Conservation (phyloP, 306 rosid species). For the Prunus padus region DNA sequence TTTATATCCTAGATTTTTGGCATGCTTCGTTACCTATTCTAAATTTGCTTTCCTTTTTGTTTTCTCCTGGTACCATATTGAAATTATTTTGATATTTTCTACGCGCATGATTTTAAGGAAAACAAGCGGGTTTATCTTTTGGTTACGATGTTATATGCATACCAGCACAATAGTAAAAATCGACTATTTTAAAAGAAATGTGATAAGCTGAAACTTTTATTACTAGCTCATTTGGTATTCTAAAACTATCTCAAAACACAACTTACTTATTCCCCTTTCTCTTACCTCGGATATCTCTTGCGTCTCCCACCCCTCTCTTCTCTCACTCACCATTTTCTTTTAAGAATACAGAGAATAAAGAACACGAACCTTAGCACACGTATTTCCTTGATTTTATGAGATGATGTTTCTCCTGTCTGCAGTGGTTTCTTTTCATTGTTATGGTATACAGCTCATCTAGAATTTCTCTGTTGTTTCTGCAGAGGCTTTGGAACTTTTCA, state of each 20-base stretch:
- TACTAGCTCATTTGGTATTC: background rate
- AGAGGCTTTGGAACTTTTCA: conserved; percentile 97
- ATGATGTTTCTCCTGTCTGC: background rate
- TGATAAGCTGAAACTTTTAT: background rate
- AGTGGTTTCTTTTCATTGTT: conserved; percentile 9
- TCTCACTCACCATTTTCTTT: background rate
- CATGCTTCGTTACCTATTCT: background rate
- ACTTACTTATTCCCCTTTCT: background rate
- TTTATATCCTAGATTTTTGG: background rate
- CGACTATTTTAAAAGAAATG: background rate
- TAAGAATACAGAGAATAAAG: background rate
- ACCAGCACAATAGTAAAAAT: background rate
- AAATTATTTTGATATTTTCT: background rate
- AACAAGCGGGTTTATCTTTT: background rate
- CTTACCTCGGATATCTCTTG: too few species aligned
- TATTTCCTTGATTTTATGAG: background rate
- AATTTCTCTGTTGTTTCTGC: conserved; percentile 15
- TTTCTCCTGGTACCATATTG: background rate
- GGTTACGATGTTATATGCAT: background rate
- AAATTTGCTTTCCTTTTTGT: background rate
- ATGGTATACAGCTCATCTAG: conserved; percentile 6
- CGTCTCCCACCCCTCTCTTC: too few species aligned
- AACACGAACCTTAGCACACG: background rate
- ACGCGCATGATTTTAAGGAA: background rate
- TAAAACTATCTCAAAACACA: background rate